Evolutionary conservation across 352 stramenopile genomes (phyloP).

Genomic region (Nothophytophthora sp.): DNA sequence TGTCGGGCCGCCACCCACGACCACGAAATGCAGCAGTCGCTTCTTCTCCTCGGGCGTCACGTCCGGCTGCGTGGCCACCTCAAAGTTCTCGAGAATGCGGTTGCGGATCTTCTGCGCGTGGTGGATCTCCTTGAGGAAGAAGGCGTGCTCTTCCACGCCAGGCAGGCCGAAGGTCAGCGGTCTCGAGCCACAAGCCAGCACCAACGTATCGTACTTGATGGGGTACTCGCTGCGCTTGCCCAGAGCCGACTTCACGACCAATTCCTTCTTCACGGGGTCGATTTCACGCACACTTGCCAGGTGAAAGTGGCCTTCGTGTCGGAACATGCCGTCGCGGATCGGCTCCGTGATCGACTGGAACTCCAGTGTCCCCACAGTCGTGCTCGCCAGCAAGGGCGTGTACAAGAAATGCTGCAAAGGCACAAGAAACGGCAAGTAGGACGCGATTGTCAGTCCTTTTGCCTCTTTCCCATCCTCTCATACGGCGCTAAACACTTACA

Average conservation of each 20-base stretch:
- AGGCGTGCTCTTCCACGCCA: conserved; percentile 91
- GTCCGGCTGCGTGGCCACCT: conserved; percentile 90
- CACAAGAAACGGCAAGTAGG: conserved; percentile 1
- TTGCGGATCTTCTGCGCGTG: conserved; percentile 89
- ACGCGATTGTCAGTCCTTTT: neutral
- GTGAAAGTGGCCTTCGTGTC: conserved; percentile 72
- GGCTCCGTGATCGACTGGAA: conserved; percentile 97
- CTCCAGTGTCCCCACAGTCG: conserved; percentile 95
- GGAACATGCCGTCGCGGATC: conserved; percentile 83
- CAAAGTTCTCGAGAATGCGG: conserved; percentile 90
- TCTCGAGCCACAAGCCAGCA: conserved; percentile 91
- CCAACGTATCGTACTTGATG: conserved; percentile 93
- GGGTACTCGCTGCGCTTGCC: conserved; percentile 60
- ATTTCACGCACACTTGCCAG: conserved; percentile 73
- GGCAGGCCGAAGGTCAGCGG: conserved; percentile 94
- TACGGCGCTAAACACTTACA: conserved; percentile 25
- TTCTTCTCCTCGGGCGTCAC: conserved; percentile 80
- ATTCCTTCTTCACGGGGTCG: conserved; percentile 64
- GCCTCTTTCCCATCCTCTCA: neutral
- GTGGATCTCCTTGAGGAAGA: conserved; percentile 97
- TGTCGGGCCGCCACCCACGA: conserved; percentile 95
- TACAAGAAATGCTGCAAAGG: conserved; percentile 94
- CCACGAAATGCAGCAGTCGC: conserved; percentile 94
- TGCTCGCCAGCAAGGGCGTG: conserved; percentile 96
- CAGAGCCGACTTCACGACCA: conserved; percentile 66